Evolutionary conservation across 23 red algal species (phyloP).

Genomic region (Cyanidioschyzon merolae): DNA sequence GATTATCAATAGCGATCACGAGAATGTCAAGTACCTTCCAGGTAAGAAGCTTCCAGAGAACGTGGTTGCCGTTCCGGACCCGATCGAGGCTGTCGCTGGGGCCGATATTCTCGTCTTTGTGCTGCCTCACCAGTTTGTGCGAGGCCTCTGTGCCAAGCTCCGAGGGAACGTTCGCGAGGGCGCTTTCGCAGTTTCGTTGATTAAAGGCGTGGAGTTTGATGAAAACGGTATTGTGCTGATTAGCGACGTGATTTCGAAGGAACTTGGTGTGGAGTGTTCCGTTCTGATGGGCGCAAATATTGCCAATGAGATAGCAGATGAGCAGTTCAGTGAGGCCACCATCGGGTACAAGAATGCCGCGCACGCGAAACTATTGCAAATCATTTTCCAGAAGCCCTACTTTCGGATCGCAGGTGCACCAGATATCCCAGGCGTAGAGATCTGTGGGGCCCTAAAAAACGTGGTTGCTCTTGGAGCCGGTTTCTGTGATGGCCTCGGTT

Average conservation of each 20-base stretch:
- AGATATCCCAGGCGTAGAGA: slow-evolving; percentile 55
- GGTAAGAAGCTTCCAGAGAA: slow-evolving; percentile 77
- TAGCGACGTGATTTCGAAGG: slow-evolving; percentile 48
- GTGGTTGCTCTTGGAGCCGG: slow-evolving; percentile 75
- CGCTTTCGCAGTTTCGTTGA: slow-evolving; percentile 60
- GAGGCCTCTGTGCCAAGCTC: slow-evolving; percentile 39
- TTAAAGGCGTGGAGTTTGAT: slow-evolving; percentile 82
- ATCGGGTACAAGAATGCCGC: slow-evolving; percentile 53
- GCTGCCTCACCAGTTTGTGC: slow-evolving; percentile 80
- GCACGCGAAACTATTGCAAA: slow-evolving; percentile 40
- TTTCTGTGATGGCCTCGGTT: slow-evolving; percentile 68
- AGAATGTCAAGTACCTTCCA: slow-evolving; percentile 84
- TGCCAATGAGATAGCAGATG: slow-evolving; percentile 85
- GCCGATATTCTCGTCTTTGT: slow-evolving; percentile 72
- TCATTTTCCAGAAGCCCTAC: slow-evolving; percentile 55
- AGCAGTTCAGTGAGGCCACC: slow-evolving; percentile 69
- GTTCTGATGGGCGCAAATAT: slow-evolving; percentile 86
- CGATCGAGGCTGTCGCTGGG: slow-evolving; percentile 28
- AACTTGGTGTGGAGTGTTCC: slow-evolving; percentile 49
- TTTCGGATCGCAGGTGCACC: slow-evolving; percentile 62
- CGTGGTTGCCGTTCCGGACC: slow-evolving; percentile 61
- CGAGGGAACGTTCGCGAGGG: slow-evolving; percentile 30
- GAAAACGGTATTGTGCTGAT: slow-evolving; percentile 61
- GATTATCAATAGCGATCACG: slow-evolving; percentile 66
- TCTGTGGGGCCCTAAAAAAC: slow-evolving; percentile 88